phyloP scores from a whole-genome alignment of 1,284 basidiomycete species.

The Boletus smithii region DNA sequence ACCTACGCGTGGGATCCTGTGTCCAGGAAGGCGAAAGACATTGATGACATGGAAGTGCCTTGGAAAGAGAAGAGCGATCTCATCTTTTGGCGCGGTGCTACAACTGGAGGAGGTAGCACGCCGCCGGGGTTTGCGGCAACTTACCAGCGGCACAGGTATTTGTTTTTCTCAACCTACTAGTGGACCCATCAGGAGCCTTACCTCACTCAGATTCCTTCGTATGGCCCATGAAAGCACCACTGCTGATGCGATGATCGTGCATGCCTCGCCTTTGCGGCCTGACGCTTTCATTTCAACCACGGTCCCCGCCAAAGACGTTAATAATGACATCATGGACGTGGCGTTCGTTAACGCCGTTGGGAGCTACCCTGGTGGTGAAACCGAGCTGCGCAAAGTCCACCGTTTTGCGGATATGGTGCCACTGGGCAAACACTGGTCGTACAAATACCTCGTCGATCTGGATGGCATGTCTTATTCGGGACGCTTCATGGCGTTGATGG shows the following conservation, averaged over 20 bases:
- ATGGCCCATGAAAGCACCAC: slow-evolving; percentile 66
- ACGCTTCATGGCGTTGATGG: slow-evolving; percentile 82
- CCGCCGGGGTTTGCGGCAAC: slow-evolving; percentile 80
- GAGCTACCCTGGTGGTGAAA: slow-evolving; percentile 78
- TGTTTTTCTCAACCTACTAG: no score
- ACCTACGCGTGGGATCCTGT: slow-evolving; percentile 88
- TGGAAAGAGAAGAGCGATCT: slow-evolving; percentile 75
- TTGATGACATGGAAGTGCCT: slow-evolving; percentile 79
- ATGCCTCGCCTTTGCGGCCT: slow-evolving; percentile 66
- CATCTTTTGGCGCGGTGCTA: slow-evolving; percentile 87
- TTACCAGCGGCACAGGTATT: slow-evolving; percentile 84
- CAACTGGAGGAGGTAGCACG: slow-evolving; percentile 86
- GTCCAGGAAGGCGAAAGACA: slow-evolving; percentile 63
- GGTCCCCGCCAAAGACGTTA: slow-evolving; percentile 64
- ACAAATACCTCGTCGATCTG: slow-evolving; percentile 89
- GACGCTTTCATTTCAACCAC: slow-evolving; percentile 57
- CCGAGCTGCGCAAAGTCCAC: slow-evolving; percentile 64
- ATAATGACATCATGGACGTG: slow-evolving; percentile 82
- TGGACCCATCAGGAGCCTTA: not conserved
- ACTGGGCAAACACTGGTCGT: slow-evolving; percentile 84
- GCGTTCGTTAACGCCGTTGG: slow-evolving; percentile 83
- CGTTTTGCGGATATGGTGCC: slow-evolving; percentile 77
- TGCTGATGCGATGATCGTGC: slow-evolving; percentile 67
- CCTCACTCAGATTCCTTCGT: slow-evolving; percentile 60
- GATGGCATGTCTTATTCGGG: slow-evolving; percentile 96